Evolutionary conservation across 2,329 filamentous ascomycete genomes (phyloP).

Genomic region (Fonsecaea erecta): DNA sequence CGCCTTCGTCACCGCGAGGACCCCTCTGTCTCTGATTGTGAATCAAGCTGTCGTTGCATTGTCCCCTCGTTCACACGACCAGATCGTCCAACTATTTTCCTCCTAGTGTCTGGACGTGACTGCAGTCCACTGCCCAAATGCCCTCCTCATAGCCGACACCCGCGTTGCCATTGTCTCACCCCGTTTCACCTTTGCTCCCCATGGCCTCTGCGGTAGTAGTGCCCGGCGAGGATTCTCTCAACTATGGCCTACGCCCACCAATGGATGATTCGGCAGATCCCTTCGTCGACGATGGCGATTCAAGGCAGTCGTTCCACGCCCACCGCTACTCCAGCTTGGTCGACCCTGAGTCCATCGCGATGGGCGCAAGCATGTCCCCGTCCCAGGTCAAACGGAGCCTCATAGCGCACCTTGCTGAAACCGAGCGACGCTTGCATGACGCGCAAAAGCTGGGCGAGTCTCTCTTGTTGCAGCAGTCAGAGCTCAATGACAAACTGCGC

Average conservation of each 20-base stretch:
- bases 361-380: conserved; percentile 77
- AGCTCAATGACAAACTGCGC: conserved; percentile 77
- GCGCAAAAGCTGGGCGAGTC: conserved; percentile 86
- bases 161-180: conserved; percentile 8
- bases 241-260: conserved; percentile 27
- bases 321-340: conserved; percentile 78
- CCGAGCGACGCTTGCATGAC: conserved; percentile 87
- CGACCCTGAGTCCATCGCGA: conserved; percentile 76
- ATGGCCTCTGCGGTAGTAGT: conserved; percentile 32
- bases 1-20: conserved; percentile 13
- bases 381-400: conserved; percentile 85
- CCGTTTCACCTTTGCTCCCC: conserved; percentile 2
- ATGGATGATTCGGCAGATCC: conserved; percentile 41
- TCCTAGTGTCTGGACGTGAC: conserved; percentile 19
- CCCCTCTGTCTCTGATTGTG: conserved; percentile 6
- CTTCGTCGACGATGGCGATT: conserved; percentile 45
- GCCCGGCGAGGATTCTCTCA: conserved; percentile 18
- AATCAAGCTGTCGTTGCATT: conserved; percentile 8
- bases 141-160: conserved; percentile 9
- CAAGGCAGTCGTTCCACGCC: conserved; percentile 45
- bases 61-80: background rate
- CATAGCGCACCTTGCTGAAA: conserved; percentile 89
- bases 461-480: conserved; percentile 82
- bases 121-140: conserved; percentile 7
- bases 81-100: conserved; percentile 3